phyloP scores from a whole-genome alignment of 1,139 yeast genomes.

The Kodamaea ohmeri region DNA sequence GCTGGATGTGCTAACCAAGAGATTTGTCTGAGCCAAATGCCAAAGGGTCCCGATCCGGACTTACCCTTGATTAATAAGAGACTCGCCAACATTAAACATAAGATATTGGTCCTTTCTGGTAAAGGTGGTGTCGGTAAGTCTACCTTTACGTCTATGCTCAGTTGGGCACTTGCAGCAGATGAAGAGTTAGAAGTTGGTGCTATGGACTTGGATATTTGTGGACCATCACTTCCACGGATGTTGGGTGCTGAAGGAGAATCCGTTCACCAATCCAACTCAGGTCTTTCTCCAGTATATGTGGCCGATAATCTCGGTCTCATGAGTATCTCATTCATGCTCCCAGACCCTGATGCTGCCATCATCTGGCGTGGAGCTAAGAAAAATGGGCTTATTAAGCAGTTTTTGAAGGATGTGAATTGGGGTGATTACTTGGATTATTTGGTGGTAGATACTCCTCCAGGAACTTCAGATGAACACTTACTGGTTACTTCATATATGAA shows the following conservation, averaged over 20 bases:
- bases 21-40: constrained; percentile 76
- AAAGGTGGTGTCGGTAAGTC: constrained; percentile 99
- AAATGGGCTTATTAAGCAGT: constrained; percentile 89
- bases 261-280: constrained; percentile 84
- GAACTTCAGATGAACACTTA: constrained; percentile 95
- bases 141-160: constrained; percentile 89
- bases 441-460: constrained; percentile 96
- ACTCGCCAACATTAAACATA: constrained; percentile 69
- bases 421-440: constrained; percentile 80
- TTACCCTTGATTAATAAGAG: constrained; percentile 72
- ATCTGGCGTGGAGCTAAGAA: constrained; percentile 98
- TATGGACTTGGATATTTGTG: constrained; percentile 96
- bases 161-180: constrained; percentile 95
- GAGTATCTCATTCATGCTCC: constrained; percentile 95
- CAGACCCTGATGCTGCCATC: constrained; percentile 88
- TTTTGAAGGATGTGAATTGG: constrained; percentile 95
- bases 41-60: constrained; percentile 96
- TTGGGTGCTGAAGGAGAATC: constrained; percentile 87
- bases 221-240: constrained; percentile 95
- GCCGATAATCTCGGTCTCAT: constrained; percentile 93
- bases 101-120: constrained; percentile 83
- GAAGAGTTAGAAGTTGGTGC: constrained; percentile 88
- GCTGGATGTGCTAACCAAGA: constrained; percentile 91
- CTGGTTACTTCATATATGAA: constrained; percentile 85
- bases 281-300: constrained; percentile 96